These are phyloP conservation scores for Erigeron philadelphicus DNA, from an alignment of 140 eudicot genomes.

Conservation along the genomic window DNA sequence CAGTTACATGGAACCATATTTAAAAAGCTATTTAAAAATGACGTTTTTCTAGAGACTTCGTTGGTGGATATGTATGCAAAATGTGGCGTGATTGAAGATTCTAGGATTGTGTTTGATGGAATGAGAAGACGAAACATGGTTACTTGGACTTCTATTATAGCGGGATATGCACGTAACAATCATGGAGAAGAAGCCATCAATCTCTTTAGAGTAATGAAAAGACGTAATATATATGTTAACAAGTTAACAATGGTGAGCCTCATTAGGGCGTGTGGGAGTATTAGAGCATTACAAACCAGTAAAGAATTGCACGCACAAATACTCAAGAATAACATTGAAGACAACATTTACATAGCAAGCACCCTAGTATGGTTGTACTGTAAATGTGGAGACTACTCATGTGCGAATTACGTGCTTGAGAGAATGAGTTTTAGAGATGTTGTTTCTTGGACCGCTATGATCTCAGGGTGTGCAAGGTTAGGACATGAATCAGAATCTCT, in stretches of 20 bases:
- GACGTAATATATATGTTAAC: conserved; percentile 53
- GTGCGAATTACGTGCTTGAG: conserved; percentile 52
- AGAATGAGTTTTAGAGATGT: conserved; percentile 68
- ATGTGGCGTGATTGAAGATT: conserved; percentile 65
- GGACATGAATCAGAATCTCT: conserved; percentile 86
- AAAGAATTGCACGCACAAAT: conserved; percentile 78
- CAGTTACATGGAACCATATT: conserved; percentile 61
- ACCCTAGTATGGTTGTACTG: conserved; percentile 84
- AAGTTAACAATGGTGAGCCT: conserved; percentile 72
- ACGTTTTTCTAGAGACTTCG: conserved; percentile 64
- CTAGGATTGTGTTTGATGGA: conserved; percentile 57
- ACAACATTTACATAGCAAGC: conserved; percentile 63
- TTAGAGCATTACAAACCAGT: conserved; percentile 49
- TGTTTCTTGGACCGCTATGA: conserved; percentile 90
- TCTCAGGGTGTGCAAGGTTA: conserved; percentile 58
- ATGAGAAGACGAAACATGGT: conserved; percentile 74
- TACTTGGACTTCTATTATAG: conserved; percentile 81
- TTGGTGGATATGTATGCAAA: conserved; percentile 82
- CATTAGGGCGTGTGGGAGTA: conserved; percentile 68
- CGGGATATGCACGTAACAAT: conserved; percentile 79
- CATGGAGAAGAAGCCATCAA: conserved; percentile 62
- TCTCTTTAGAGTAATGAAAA: conserved; percentile 63
- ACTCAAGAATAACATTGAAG: conserved; percentile 43
- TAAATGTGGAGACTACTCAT: conserved; percentile 55
- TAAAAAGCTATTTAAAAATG: conserved; percentile 50